Evolutionary conservation across 2,329 filamentous ascomycete genomes (phyloP), one percentile per base, ranked within the genome.

Genomic region (Scleromitrula shiraiana): DNA sequence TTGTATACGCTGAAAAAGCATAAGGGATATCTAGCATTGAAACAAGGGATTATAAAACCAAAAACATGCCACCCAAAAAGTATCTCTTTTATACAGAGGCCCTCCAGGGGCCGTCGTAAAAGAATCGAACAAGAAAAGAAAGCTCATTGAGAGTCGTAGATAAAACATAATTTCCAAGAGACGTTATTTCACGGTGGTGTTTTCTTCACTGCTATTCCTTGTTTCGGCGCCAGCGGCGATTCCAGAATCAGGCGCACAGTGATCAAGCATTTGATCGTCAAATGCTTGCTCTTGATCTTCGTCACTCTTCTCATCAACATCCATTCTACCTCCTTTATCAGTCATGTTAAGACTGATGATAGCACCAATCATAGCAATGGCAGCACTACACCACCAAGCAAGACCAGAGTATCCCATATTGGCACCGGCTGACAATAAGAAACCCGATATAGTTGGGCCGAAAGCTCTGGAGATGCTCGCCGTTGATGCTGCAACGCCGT

Each of bases 321-420:
- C 59, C 57, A 62, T 62, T 10, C 60, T 52, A 14, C 61, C 60
- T 27, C 61, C 61, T 27, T 59, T 57, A 15, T 91, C 85, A 29
- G 80, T 80, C 67, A 96, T 85, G 63, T 80, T 80, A 51, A 88
- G 73, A 65, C 85, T 87, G 59, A 93, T 72, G 42, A 85, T 68
- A 2, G 84, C 87, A 38, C 90, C 93, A 12, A 80, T 66, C 9
- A 88, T 68, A 27, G 88, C 87, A 26, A 96, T 80, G 3, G 85
- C 60, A 7, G 85, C 88, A 55, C 84, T 90, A 53, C 82, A 82
- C 93, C 93, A 98, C 91, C 93, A 98, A 0, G 89, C 85, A 27
- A 96, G 73, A 17, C 89, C 89, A 4, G 89, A 91, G 64, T 88
- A 91, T 29, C 90, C 89, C 6, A 82, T 76, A 55, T 81, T 76